Base-by-base conservation (phyloP, 345 rosid genomes). In the Isatis tinctoria region DNA sequence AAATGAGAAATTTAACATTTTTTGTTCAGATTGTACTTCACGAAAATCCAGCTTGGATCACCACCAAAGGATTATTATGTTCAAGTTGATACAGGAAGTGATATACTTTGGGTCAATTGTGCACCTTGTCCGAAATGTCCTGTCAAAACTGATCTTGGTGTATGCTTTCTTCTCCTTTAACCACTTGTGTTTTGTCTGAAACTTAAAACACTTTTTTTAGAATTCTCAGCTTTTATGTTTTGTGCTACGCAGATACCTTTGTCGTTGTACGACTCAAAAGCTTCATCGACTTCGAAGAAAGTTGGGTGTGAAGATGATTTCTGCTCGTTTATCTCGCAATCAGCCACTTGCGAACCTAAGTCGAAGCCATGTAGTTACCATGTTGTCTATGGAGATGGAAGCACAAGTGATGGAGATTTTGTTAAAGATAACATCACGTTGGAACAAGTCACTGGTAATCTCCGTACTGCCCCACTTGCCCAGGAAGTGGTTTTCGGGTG, bases 81-180 rank as follows among this genome's bases (percentile, higher is more conserved):
- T 51, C 99, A 95, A 83, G 96, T 95, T 78, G 99, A 95, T 69
- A 91, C 97, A 10, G 97, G 99, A 72, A 95, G 97, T 77, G 99
- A 95, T 81, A 82, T 87, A 80, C 86, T 95, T 8, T 95, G 99
- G 99, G 90, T 95, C 61, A 95, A 92, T 78, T 92, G 97, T 44
- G 83, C 70, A 16, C 90, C 82, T 5, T 95, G 99, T 62, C 60
- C 69, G 36, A 90, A 76, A 63, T 95, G 99, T 74, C 99, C 96
- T 24, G 75, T 69, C 27, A 86, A 88, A 82, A 92, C 93, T 40
- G 87, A 90, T 37, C 88, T 95, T 6, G 99, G 96, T 58, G 99
- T 94, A 77, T 70, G 93, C 44, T 70, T 44, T 48, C 8, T 17
- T 2, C 17, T 18, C 53, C 16, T 47, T 45, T 18, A 4, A 18